phyloP scores from a whole-genome alignment of 345 rosid species.

The Toxicodendron radicans region DNA sequence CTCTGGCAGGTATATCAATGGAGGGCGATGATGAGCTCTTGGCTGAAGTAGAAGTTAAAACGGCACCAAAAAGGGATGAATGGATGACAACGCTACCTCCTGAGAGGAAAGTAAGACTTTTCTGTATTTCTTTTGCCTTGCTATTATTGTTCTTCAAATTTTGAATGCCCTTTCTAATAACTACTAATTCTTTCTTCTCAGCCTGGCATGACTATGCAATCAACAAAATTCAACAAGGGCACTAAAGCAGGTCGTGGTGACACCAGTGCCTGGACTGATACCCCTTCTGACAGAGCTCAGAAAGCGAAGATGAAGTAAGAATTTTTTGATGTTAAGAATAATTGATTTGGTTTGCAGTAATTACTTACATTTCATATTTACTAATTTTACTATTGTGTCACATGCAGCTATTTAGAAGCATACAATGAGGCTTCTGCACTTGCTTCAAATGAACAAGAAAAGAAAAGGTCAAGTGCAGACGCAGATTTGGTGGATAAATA shows the following conservation, averaged over 20 bases:
- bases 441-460: constrained; percentile 70
- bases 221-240: constrained; percentile 64
- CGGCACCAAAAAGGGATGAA: constrained; percentile 73
- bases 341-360: background rate
- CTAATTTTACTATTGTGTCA: background rate
- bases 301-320: constrained; percentile 84
- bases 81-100: constrained; percentile 99
- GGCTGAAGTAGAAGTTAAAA: constrained; percentile 67
- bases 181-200: constrained; percentile 30
- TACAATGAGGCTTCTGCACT: constrained; percentile 78
- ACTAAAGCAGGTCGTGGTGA: constrained; percentile 88
- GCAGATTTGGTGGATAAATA: constrained; percentile 89
- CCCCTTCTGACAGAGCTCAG: constrained; percentile 82
- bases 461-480: constrained; percentile 44
- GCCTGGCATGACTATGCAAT: constrained; percentile 77
- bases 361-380: background rate
- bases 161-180: background rate
- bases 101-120: constrained; percentile 71
- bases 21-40: constrained; percentile 95
- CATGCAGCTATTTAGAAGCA: constrained; percentile 79
- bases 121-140: background rate
- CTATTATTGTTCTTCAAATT: background rate
- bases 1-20: constrained; percentile 75
- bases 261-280: constrained; percentile 84
- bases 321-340: background rate